These are phyloP conservation scores for Suhomyces prunicola DNA, from an alignment of 805 yeast species.

Conservation along the genomic window DNA sequence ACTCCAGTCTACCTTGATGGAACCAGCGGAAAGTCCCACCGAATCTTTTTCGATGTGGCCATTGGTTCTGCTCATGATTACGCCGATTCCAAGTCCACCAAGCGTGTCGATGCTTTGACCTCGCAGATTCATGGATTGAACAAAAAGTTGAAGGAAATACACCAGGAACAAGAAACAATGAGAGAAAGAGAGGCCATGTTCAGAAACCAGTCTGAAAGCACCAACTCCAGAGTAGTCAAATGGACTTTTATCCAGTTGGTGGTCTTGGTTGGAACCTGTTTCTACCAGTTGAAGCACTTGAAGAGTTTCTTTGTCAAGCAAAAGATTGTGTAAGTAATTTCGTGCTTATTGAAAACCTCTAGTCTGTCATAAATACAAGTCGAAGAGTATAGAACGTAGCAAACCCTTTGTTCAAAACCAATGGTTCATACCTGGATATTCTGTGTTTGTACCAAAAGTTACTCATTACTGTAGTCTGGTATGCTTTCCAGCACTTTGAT, in stretches of 20 bases:
- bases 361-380: no score
- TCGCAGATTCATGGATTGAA: constrained; percentile 56
- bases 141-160: constrained; percentile 54
- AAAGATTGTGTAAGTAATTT: constrained; percentile 59
- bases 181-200: constrained; percentile 76
- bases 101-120: constrained; percentile 50
- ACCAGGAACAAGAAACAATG: constrained; percentile 62
- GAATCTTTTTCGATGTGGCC: constrained; percentile 72
- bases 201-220: constrained; percentile 73
- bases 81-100: constrained; percentile 60
- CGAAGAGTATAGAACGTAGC: no score
- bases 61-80: constrained; percentile 60
- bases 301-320: constrained; percentile 84
- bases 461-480: no score
- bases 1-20: constrained; percentile 62
- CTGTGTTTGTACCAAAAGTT: no score
- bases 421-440: no score
- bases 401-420: no score
- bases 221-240: constrained; percentile 66
- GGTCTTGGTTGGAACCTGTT: constrained; percentile 66
- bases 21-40: constrained; percentile 58
- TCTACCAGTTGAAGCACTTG: constrained; percentile 73
- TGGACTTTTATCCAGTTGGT: constrained; percentile 74
- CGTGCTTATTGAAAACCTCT: no score
- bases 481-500: no score